Evolutionary conservation across 1,284 basidiomycete genomes (phyloP), one percentile per base, ranked within the genome.

Genomic region (Leucoagaricus sp.): DNA sequence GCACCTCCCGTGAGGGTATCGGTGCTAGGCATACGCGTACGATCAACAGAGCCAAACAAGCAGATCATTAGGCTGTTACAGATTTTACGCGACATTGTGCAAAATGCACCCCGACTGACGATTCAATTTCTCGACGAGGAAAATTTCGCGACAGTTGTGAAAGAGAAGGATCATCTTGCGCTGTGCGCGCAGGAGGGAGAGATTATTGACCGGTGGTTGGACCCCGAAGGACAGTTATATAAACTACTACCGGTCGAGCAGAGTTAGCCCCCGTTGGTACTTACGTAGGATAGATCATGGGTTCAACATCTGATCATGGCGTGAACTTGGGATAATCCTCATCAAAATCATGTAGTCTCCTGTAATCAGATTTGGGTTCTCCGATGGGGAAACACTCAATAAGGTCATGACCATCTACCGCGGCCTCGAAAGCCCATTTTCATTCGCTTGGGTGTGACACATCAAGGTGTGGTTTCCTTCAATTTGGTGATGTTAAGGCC

Each of bases 101-200:
- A 29, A 9, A 29, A 41, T 7, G 31, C 42, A 1, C 42, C 25
- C 2, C 10, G n/a, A 9, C 15, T 45, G 5, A 17, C 1, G 10
- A 34, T 53, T 13, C 51, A 53, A 23, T 17, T 53, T 15, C 10
- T 53, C 21, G 51, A 53, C 26, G 31, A 23, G 21, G 36, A 23
- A 25, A 53, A 41, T n/a, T 26, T 46, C 31, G 33, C 12, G 19
- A 33, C n/a, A 4, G 15, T 53, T 2, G n/a, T 44, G 42, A 6
- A 33, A 31, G 41, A 46, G 6, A 7, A 33, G 21, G 42, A 36
- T 2, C 15, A 36, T 45, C 15, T 53, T 7, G 33, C 15, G 23
- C 28, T 2, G 8, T 7, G 28, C 12, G 26, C 40, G 10, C 23
- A 13, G 21, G 19, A 23, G 10, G 13, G 33, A 8, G 15, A 45